phyloP scores from a whole-genome alignment of 2,329 filamentous ascomycete species.

The Calonectria naviculata region DNA sequence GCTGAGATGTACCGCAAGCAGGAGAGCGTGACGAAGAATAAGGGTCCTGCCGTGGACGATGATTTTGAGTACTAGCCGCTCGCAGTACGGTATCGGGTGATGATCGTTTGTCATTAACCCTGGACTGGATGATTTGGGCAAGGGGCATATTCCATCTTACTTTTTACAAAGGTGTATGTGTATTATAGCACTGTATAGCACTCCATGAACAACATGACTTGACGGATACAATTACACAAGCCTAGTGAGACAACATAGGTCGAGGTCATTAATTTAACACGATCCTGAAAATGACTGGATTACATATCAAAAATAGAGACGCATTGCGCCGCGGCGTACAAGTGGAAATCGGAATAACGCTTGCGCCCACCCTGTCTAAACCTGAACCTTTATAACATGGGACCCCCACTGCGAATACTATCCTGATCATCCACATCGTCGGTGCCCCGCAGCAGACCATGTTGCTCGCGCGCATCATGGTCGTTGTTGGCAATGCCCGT shows the following conservation, averaged over 20 bases:
- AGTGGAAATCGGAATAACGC: background rate
- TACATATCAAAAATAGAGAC: background rate
- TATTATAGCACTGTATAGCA: conserved; percentile 9
- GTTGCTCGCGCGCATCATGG: conserved; percentile 53
- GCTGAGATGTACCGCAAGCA: conserved; percentile 98
- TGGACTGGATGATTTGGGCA: background rate
- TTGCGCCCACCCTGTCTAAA: conserved; percentile 18
- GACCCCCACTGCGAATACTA: conserved; percentile 40
- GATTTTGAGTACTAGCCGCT: conserved; percentile 91
- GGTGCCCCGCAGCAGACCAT: conserved; percentile 53
- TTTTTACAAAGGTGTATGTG: background rate
- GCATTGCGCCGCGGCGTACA: background rate
- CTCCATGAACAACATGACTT: background rate
- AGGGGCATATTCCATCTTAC: background rate
- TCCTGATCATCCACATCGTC: conserved; percentile 48
- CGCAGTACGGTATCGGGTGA: background rate
- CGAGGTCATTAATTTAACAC: background rate
- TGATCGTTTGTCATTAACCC: background rate
- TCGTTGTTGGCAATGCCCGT: conserved; percentile 45
- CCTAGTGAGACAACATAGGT: background rate
- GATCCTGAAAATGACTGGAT: background rate
- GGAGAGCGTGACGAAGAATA: conserved; percentile 88
- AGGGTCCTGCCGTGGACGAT: conserved; percentile 90
- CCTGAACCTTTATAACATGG: conserved; percentile 37
- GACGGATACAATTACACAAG: background rate